phyloP scores from a whole-genome alignment of 2,329 filamentous ascomycete species.

The Fusarium oligoseptatum region DNA sequence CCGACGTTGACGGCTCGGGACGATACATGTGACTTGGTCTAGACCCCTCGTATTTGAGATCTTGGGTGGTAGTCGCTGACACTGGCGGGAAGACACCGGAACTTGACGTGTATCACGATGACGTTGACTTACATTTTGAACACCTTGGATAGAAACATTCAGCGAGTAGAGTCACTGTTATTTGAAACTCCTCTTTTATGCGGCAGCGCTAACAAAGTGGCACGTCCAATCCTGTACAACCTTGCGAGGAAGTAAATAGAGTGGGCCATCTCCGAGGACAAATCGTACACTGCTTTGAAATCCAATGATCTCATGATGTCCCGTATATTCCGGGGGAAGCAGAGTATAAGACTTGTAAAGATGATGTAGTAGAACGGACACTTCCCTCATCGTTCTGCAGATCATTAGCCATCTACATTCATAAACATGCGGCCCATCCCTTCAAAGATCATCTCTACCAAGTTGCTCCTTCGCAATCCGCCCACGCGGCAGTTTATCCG shows the following conservation, averaged over 20 bases:
- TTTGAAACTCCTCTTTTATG: constrained; percentile 9
- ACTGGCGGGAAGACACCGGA: neutral
- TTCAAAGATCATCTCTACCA: neutral
- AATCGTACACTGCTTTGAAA: constrained; percentile 20
- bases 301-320: constrained; percentile 19
- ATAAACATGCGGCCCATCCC: neutral
- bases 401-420: neutral
- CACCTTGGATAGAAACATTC: neutral
- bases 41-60: constrained; percentile 3
- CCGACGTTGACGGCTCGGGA: neutral
- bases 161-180: neutral
- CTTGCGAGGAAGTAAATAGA: constrained; percentile 2
- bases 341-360: constrained; percentile 1
- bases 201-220: neutral
- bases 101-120: neutral
- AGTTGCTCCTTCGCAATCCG: neutral
- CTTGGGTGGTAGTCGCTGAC: neutral
- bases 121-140: neutral
- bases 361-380: neutral
- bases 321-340: neutral
- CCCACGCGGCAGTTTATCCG: neutral
- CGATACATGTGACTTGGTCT: neutral
- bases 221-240: neutral
- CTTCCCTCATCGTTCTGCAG: neutral
- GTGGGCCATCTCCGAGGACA: neutral